These are phyloP conservation scores for Thymus mandschuricus DNA, from an alignment of 257 asterid species.

Conservation along the genomic window DNA sequence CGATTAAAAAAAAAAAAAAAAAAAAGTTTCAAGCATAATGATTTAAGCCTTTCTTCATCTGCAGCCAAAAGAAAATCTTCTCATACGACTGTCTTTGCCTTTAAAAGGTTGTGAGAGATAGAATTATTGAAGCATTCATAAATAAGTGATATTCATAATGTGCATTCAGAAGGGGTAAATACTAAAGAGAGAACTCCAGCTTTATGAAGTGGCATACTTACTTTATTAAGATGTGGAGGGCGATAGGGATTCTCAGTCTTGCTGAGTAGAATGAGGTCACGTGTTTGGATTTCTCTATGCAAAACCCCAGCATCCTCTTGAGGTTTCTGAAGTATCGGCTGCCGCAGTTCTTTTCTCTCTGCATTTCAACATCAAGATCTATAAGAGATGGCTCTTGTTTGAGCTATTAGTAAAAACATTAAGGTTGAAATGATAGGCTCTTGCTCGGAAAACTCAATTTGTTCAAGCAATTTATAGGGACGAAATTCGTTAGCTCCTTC, in stretches of 20 bases:
- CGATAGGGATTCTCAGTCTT: slow-evolving; percentile 61
- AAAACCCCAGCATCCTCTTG: slow-evolving; percentile 33
- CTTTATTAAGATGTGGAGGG: slow-evolving; percentile 60
- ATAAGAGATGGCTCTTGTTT: not conserved
- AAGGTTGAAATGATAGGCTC: not conserved
- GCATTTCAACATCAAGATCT: slow-evolving; percentile 32
- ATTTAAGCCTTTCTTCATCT: slow-evolving; percentile 8
- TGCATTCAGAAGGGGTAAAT: slow-evolving; percentile 21
- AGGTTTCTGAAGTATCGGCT: slow-evolving; percentile 29
- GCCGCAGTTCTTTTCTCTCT: slow-evolving; percentile 32
- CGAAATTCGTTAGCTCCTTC: not conserved
- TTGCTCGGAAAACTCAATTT: slow-evolving; percentile 7
- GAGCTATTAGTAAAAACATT: slow-evolving; percentile 1
- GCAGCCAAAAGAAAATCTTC: no score
- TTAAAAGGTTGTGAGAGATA: slow-evolving; percentile 6
- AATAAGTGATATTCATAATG: slow-evolving; percentile 11
- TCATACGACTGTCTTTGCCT: no score
- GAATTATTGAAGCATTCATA: not conserved
- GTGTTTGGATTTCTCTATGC: slow-evolving; percentile 25
- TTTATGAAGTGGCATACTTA: slow-evolving; percentile 38
- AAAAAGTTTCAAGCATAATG: no score
- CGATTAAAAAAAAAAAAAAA: no score
- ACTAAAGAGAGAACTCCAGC: slow-evolving; percentile 3
- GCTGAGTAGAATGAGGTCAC: slow-evolving; percentile 38
- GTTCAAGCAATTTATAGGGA: slow-evolving; percentile 3